Evolutionary conservation across 192 early-diverging fungal genomes (phyloP), one percentile per base, ranked within the genome.

Genomic region (Podila verticillata): DNA sequence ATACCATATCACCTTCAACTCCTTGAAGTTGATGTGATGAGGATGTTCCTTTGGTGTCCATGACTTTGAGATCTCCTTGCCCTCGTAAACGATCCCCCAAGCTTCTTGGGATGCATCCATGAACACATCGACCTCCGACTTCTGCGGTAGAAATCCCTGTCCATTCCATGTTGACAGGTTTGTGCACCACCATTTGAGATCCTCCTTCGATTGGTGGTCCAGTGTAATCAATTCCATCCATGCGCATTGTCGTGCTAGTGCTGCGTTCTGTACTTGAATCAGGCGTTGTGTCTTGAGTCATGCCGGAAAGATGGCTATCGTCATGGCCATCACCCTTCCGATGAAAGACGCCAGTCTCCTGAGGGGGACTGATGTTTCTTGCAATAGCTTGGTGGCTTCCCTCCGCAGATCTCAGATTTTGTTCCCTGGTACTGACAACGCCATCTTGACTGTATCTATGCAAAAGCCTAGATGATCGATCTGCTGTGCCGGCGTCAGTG

Each of bases 101-200:
- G 70, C 70, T 13, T 58, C 10, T 39, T 81, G 66, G 9, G 70
- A 81, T 30, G 70, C 77, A 47, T 81, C 77, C 29, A 51, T 73
- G 65, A 62, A 72, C 10, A 71, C 60, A 4, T 68, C 65, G 28
- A 31, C 9, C 29, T 66, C 26, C 17, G 61, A 59, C n/a, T 49
- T 64, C 34, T 54, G 26, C 8, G 64, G 82, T 20, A 77, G 56
- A 51, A 69, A 63, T 0, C 54, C 63, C 13, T 29, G 59, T 0
- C 82, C 72, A 32, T 80, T 84, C 73, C 82, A 80, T 49, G 60
- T 63, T 35, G 15, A n/a, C 15, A 68, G 49, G 13, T 47, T n/a
- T n/a, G 54, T 49, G 15, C 51, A 63, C 73, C 73, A 74, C 65
- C 73, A 74, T 44, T 6, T 5, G 2, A 74, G 61, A 3, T 74